Base-by-base conservation (phyloP, 2,329 filamentous ascomycete genomes). In the Lachnum nothofagi region DNA sequence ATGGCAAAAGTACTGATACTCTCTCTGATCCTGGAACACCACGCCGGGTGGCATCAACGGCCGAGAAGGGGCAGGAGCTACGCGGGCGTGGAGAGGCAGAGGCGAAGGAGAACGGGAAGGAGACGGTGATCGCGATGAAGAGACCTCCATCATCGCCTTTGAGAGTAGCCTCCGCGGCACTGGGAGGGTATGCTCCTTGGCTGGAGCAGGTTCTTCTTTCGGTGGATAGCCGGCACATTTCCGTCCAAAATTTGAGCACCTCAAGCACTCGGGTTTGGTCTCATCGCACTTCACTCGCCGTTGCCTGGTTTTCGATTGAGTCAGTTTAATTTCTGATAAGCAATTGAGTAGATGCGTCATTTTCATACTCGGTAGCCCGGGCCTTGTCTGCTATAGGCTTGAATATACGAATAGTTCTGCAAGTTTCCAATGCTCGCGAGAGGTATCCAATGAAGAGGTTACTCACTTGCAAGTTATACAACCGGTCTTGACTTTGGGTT, bases 401-500 rank as follows among this genome's bases (percentile, higher is more conserved):
- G 12, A 7, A 14, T 6, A 8, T 37, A 37, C 10, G 27, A 46
- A 25, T 42, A n/a, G 49, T 44, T 22, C 23, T 25, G 17, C 34
- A 46, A 37, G 14, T 27, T 38, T 25, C 38, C 34, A 37, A 37
- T 5, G 9, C 10, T 37, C 17, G 34, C 5, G 12, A 37, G 17
- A 6, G 8, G 19, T 25, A 37, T 35, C 23, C 8, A 23, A 17
- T 16, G 14, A 43, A 24, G 23, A 37, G n/a, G 9, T n/a, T 25
- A 58, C 56, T 42, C 44, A 58, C 80, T 84, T 84, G 80, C 80
- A 85, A 63, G 78, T 82, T 59, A 71, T 71, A 64, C 81, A 84
- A 19, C 81, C 80, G 0, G 79, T 83, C 67, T 81, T 83, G 49
- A 83, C 80, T 61, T 83, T 83, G 25, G 60, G 58, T 25, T 53